Evolutionary conservation across 2,329 filamentous ascomycete genomes (phyloP).

Genomic region (Emmonsiellopsis sp.): DNA sequence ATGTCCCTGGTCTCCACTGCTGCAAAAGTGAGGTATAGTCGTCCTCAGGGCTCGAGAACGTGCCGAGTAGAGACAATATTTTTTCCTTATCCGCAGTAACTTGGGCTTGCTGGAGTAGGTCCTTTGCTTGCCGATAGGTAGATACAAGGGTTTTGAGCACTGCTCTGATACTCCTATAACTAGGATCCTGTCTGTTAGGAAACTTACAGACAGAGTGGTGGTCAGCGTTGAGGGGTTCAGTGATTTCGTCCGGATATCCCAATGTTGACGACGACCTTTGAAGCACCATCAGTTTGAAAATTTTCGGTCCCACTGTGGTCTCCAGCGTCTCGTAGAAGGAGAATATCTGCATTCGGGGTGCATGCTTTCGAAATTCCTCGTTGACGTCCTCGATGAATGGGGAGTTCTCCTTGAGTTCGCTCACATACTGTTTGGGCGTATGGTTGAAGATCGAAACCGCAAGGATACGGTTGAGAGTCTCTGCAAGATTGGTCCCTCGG

Average conservation of each 20-base stretch:
- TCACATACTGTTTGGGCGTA: slow-evolving; percentile 6
- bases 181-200: slow-evolving; percentile 15
- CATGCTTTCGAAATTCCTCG: slow-evolving; percentile 13
- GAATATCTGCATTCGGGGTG: slow-evolving; percentile 9
- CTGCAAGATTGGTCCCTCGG: slow-evolving; percentile 18
- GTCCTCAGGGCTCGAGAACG: neutral
- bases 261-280: slow-evolving; percentile 17
- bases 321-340: slow-evolving; percentile 14
- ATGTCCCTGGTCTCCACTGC: neutral
- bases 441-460: slow-evolving; percentile 12
- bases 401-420: slow-evolving; percentile 12
- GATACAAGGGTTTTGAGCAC: slow-evolving; percentile 11
- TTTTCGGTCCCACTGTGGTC: slow-evolving; percentile 7
- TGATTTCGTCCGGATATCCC: slow-evolving; percentile 18
- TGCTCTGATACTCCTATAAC: slow-evolving; percentile 15
- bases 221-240: slow-evolving; percentile 18
- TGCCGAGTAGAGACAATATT: neutral
- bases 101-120: neutral
- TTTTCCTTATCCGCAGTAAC: neutral
- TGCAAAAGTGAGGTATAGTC: neutral
- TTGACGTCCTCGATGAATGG: slow-evolving; percentile 10
- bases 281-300: slow-evolving; percentile 15
- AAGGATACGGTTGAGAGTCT: slow-evolving; percentile 23
- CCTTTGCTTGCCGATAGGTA: neutral
- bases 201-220: slow-evolving; percentile 27